Base-by-base conservation (phyloP, 1,284 basidiomycete genomes). In the Ganoderma resinaceum region DNA sequence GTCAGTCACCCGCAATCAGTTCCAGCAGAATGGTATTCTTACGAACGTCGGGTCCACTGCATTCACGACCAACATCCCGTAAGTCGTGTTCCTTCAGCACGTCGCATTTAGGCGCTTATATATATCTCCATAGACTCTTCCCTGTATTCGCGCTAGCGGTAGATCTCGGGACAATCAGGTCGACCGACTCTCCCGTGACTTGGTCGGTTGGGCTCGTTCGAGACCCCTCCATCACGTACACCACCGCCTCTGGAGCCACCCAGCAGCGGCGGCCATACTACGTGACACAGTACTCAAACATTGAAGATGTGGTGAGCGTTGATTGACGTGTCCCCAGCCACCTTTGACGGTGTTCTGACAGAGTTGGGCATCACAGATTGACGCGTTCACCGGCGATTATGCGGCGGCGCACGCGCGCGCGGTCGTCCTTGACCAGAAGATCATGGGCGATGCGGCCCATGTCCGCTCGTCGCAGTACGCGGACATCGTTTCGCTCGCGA, bases 401-500 rank as follows among this genome's bases (percentile, higher is more conserved):
- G 20, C 26, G 2, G 70, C 73, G 43, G 75, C 77, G 0, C 37
- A 66, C 6, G 37, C 66, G 6, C 69, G 78, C 18, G 75, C 78
- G 0, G 59, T 68, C 4, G 61, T 71, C 4, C 67, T 81, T 7
- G 79, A 80, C 63, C 29, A 71, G 14, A 67, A 73, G 29, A 72
- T 80, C 16, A 63, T 71, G 4, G 61, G 62, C n/a, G 73, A 66
- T 23, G 77, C 78, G 0, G 42, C 70, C 2, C 37, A 66, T n/a
- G 67, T 78, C 14, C 6, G 14, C 35, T 75, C 76, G 0, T 35
- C 70, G 2, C 72, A 82, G 18, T 85, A 85, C 63, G 80, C 76
- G 0, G 79, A 83, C 60, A 73, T 86, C 11, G 77, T 85, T 8
- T 76, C 82, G 1, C 75, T 86, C 2, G 77, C 80, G 0, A 77